Evolutionary conservation across 495 filamentous ascomycete species (phyloP).

Genomic region (Podospora fimiseda): DNA sequence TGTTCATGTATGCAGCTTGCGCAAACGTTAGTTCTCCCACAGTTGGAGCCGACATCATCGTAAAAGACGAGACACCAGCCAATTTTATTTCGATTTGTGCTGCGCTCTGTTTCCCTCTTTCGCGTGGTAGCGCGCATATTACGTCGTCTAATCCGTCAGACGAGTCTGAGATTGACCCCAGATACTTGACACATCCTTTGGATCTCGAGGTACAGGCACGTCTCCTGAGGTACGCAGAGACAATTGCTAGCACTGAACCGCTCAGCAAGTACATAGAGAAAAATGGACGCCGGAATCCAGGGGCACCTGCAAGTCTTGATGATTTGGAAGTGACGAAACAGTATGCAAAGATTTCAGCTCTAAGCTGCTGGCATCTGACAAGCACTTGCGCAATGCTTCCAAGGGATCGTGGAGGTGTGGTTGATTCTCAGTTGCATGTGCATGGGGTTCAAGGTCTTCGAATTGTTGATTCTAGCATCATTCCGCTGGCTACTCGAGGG

Average conservation of each 20-base stretch:
- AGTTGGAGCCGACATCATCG: neutral
- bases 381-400: slow-evolving; percentile 7
- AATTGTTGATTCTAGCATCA: slow-evolving; percentile 4
- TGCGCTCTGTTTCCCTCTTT: neutral
- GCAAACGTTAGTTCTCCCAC: neutral
- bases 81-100: neutral
- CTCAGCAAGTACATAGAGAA: neutral
- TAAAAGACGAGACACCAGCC: neutral
- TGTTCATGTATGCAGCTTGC: slow-evolving; percentile 1
- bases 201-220: slow-evolving; percentile 6
- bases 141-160: neutral
- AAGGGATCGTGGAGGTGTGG: neutral
- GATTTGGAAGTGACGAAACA: neutral
- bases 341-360: neutral
- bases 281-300: neutral
- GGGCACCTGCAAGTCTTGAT: neutral
- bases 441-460: slow-evolving; percentile 1
- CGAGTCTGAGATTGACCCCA: neutral
- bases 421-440: neutral
- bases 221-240: slow-evolving; percentile 1
- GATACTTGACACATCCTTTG: slow-evolving; percentile 1
- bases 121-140: neutral
- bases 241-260: neutral
- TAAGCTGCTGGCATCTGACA: slow-evolving; percentile 5
- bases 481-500: slow-evolving; percentile 1